Conservation (phyloP, 2,329 filamentous ascomycete species). For the Alternaria viburni region DNA sequence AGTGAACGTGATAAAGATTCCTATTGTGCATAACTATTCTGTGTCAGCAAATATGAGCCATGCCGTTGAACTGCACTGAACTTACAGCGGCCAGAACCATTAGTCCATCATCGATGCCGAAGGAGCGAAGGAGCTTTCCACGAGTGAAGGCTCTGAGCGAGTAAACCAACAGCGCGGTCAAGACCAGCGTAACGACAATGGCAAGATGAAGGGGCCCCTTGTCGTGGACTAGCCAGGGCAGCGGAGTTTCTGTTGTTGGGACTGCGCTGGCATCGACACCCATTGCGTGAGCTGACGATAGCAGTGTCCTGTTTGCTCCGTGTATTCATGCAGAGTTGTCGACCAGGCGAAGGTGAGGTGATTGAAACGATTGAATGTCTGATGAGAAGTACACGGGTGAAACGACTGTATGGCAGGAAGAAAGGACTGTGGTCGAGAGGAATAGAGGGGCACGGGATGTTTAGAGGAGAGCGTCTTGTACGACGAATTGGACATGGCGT, state of each 20-base stretch:
- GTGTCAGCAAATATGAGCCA: neutral
- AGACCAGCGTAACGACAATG: slow-evolving; percentile 50
- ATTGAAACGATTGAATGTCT: slow-evolving; percentile 1
- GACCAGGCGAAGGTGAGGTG: neutral
- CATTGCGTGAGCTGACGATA: slow-evolving; percentile 21
- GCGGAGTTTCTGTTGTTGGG: slow-evolving; percentile 9
- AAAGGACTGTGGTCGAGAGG: slow-evolving; percentile 8
- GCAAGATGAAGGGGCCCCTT: slow-evolving; percentile 47
- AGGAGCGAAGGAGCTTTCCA: slow-evolving; percentile 53
- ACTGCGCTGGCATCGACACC: slow-evolving; percentile 24
- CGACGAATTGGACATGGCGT: slow-evolving; percentile 9
- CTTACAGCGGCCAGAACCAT: slow-evolving; percentile 50
- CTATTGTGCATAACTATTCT: slow-evolving; percentile 3
- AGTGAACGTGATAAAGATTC: slow-evolving; percentile 11
- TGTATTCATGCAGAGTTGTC: neutral
- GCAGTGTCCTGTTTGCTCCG: slow-evolving; percentile 17
- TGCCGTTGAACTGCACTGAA: neutral
- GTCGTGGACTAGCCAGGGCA: slow-evolving; percentile 31
- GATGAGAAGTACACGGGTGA: slow-evolving; percentile 1
- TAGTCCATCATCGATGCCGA: slow-evolving; percentile 58
- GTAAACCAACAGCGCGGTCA: slow-evolving; percentile 51
- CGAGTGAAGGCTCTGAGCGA: slow-evolving; percentile 55
- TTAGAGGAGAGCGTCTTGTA: slow-evolving; percentile 8
- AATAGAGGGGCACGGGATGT: slow-evolving; percentile 1
- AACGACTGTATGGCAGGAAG: slow-evolving; percentile 8